Conservation (phyloP, 257 asterid genomes). For the Linaria vulgaris region DNA sequence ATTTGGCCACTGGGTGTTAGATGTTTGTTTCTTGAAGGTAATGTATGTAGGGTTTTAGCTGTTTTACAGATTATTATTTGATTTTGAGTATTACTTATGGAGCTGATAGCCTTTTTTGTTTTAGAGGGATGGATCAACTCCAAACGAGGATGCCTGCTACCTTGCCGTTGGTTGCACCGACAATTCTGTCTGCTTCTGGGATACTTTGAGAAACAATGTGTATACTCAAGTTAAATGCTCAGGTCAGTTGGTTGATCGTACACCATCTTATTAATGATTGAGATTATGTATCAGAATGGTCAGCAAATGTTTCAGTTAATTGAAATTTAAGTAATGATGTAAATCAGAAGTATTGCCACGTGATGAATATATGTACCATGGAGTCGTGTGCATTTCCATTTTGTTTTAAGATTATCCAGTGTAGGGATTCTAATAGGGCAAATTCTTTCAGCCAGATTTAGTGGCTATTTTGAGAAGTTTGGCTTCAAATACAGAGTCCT, state of each 20-base stretch:
- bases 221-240: constrained; percentile 55
- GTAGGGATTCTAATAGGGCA: constrained; percentile 9
- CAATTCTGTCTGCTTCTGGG: constrained; percentile 79
- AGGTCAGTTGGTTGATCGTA: constrained; percentile 42
- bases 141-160: constrained; percentile 32
- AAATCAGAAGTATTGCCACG: constrained; percentile 8
- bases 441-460: constrained; percentile 4
- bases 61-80: neutral
- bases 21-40: constrained; percentile 77
- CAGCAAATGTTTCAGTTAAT: constrained; percentile 13
- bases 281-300: constrained; percentile 3
- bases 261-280: neutral
- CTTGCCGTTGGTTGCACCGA: constrained; percentile 87
- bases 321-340: constrained; percentile 5
- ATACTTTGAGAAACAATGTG: constrained; percentile 41
- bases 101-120: constrained; percentile 14
- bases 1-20: constrained; percentile 84
- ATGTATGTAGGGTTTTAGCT: neutral
- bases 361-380: constrained; percentile 5
- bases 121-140: constrained; percentile 45
- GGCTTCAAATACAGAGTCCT: neutral
- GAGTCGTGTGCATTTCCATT: neutral
- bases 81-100: neutral
- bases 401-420: constrained; percentile 1
- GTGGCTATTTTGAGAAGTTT: constrained; percentile 11